These are phyloP conservation scores for Phytophthora megakarya DNA, from an alignment of 352 stramenopile genomes.

Conservation along the genomic window DNA sequence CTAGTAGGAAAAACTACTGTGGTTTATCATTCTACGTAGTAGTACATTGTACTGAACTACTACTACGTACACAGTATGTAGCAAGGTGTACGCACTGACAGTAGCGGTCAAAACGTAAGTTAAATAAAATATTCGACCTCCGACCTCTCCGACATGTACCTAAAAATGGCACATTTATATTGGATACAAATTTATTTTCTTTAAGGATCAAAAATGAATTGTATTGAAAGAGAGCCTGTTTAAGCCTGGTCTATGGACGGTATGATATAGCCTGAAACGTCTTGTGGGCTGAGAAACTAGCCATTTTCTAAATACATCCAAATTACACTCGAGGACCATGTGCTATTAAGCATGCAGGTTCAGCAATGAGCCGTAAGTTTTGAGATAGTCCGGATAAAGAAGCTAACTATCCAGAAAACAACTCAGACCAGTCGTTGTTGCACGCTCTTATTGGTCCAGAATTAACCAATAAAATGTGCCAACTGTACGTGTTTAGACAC, in stretches of 20 bases:
- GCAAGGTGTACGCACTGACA: no score
- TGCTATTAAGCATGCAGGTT: conserved; percentile 5
- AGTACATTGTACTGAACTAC: no score
- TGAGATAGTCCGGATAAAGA: neutral
- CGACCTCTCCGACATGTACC: neutral
- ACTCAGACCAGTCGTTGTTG: neutral
- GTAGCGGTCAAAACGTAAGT: no score
- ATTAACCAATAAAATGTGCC: neutral
- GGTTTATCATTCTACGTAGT: no score
- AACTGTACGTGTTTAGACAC: neutral
- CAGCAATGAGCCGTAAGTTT: neutral
- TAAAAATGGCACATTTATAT: neutral
- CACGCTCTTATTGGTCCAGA: neutral
- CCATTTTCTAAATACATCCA: neutral
- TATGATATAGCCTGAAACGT: conserved; percentile 6
- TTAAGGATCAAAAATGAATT: neutral
- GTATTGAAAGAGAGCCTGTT: neutral
- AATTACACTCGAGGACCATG: conserved; percentile 1
- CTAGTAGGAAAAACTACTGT: no score
- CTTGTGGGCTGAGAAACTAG: neutral
- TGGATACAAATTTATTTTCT: neutral
- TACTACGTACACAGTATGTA: no score
- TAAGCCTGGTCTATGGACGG: neutral
- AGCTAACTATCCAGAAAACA: neutral
- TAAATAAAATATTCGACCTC: neutral